These are phyloP conservation scores for Arxiozyma slooffiae DNA, from an alignment of 1,139 yeast genomes.

Conservation along the genomic window DNA sequence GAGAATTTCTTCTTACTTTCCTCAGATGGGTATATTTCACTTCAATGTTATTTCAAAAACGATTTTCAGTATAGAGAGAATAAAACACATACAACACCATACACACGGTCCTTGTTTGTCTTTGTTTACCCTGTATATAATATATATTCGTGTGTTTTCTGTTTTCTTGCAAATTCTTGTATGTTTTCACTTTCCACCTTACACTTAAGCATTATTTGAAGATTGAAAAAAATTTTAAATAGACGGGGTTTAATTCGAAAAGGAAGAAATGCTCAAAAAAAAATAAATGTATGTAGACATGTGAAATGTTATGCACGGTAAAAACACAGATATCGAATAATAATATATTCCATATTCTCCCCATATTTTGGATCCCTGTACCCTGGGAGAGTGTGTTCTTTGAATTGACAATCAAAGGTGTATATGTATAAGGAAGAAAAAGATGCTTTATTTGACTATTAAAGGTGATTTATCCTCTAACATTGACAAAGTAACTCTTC, in stretches of 20 bases:
- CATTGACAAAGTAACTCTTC: constrained; percentile 34
- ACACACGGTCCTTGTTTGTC: background rate
- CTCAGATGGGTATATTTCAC: background rate
- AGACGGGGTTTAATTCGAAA: background rate
- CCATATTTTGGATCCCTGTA: too few relatives aligned
- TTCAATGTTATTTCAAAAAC: too few relatives aligned
- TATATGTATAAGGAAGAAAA: background rate
- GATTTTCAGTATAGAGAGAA: background rate
- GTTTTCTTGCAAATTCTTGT: background rate
- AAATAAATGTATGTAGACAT: too few relatives aligned
- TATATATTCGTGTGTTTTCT: too few relatives aligned
- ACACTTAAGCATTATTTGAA: background rate
- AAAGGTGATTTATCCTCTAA: constrained; percentile 26
- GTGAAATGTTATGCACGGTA: too few relatives aligned
- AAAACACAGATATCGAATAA: too few relatives aligned
- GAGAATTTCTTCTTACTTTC: too few relatives aligned
- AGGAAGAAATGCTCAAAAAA: background rate
- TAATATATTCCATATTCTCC: too few relatives aligned
- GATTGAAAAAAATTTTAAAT: too few relatives aligned
- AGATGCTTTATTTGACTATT: constrained; percentile 24
- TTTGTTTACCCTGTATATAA: background rate
- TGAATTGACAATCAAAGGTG: background rate
- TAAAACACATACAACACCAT: background rate
- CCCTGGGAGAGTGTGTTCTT: background rate
- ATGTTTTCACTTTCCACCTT: background rate